phyloP scores from a whole-genome alignment of 306 rosid genomes.

The Castanopsis chinensis region DNA sequence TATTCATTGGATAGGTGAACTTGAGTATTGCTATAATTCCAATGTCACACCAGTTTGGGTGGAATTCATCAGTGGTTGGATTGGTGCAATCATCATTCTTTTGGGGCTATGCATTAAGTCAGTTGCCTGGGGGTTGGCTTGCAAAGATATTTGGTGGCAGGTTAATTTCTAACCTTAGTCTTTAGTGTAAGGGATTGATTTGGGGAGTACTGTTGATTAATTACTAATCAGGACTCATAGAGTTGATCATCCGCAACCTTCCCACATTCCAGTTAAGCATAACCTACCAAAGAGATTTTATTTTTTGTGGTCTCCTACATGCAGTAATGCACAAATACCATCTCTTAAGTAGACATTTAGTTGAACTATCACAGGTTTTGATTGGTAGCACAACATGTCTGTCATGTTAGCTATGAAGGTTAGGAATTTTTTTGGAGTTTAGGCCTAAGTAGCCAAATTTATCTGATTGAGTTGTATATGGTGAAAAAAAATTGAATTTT shows the following conservation, averaged over 20 bases:
- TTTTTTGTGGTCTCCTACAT: background rate
- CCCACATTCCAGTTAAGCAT: background rate
- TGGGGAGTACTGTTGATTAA: background rate
- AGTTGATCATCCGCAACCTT: background rate
- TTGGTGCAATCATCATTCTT: constrained; percentile 98
- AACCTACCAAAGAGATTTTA: background rate
- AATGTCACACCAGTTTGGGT: constrained; percentile 92
- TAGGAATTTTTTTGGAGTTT: background rate
- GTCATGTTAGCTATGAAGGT: background rate
- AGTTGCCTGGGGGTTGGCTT: constrained; percentile 97
- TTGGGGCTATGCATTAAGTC: constrained; percentile 98
- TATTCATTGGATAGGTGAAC: constrained; percentile 66
- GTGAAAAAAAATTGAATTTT: background rate
- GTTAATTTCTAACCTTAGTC: constrained; percentile 40
- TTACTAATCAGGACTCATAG: background rate
- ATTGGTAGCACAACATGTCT: background rate
- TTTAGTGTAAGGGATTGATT: background rate
- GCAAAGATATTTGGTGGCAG: constrained; percentile 96
- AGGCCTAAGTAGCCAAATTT: background rate
- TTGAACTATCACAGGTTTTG: background rate
- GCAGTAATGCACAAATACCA: background rate
- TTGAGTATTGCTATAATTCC: constrained; percentile 95
- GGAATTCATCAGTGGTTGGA: constrained; percentile 91
- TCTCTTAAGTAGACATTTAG: background rate
- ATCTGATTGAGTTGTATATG: background rate